Base-by-base conservation (phyloP, 768 basidiomycete species). In the Mycena rebaudengoi region DNA sequence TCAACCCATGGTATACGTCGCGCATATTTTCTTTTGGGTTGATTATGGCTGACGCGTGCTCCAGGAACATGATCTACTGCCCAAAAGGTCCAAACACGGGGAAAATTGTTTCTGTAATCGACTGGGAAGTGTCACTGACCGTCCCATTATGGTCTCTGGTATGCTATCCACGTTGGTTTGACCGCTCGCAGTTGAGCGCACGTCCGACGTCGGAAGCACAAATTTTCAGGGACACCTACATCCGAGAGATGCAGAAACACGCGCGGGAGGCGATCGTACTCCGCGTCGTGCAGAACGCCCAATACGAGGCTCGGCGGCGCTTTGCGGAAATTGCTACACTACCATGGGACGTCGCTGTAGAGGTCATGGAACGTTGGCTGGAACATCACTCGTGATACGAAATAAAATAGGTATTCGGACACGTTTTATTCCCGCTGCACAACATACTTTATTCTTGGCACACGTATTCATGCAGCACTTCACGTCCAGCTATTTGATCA, bases 111-210 rank as follows among this genome's bases (percentile, higher is more conserved):
- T 60, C 65, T 5, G 57, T 72, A 11, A 63, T 72, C 37, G 69
- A 72, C 66, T 72, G 71, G 71, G 71, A 72, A 49, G 64, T 59
- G 43, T 50, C 69, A 21, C 23, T 60, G 20, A 69, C 66, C 10
- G 71, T 70, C 18, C 71, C 71, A 0, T 37, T 72, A 16, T 72
- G 71, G 71, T 54, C 65, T 8, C 41, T 71, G 26, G 56, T 66
- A n/a, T 70, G 69, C 30, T 56, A 70, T 59, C 70, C 70, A 16
- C 57, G 52, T 16, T 71, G 70, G 70, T 71, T 71, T 44, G 64
- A 67, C 29, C 64, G 54, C 29, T 21, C 18, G 26, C 46, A 25
- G 21, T 39, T 20, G 43, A 57, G 13, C n/a, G 48, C 21, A 18
- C 68, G 70, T 5, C 39, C 58, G 16, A 52, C 60, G 12, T 20